phyloP scores from a whole-genome alignment of 208 protist genomes.

The Acanthamoeba healyi region DNA sequence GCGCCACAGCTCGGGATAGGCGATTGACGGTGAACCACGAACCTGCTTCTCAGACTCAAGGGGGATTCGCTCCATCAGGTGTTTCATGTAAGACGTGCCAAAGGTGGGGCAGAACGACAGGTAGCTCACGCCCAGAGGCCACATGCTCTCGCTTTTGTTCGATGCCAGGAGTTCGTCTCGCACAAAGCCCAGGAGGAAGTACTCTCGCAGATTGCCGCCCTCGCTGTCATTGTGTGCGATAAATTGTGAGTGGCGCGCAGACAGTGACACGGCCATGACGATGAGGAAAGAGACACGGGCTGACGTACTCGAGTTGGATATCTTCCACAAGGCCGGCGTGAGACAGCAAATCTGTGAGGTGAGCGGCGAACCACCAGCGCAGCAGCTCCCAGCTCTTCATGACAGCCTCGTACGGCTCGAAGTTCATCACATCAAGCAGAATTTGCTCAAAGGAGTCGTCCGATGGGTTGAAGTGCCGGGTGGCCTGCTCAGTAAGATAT shows the following conservation, averaged over 20 bases:
- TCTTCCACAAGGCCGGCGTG: slow-evolving; percentile 58
- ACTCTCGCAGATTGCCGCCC: slow-evolving; percentile 35
- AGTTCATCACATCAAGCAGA: slow-evolving; percentile 67
- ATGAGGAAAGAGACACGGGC: background rate
- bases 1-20: too few relatives aligned
- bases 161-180: slow-evolving; percentile 41
- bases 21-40: background rate
- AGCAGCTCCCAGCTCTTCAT: slow-evolving; percentile 31
- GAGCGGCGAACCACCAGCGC: slow-evolving; percentile 73
- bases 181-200: slow-evolving; percentile 62
- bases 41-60: slow-evolving; percentile 70
- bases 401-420: slow-evolving; percentile 52
- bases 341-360: slow-evolving; percentile 37
- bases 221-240: background rate
- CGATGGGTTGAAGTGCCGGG: slow-evolving; percentile 7
- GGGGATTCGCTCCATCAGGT: slow-evolving; percentile 38
- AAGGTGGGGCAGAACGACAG: slow-evolving; percentile 59
- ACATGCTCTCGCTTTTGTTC: slow-evolving; percentile 15
- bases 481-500: slow-evolving; percentile 46
- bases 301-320: slow-evolving; percentile 42
- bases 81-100: slow-evolving; percentile 42
- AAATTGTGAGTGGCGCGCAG: too few relatives aligned
- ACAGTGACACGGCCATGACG: background rate
- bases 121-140: slow-evolving; percentile 50
- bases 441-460: slow-evolving; percentile 55